Base-by-base conservation (phyloP, 352 stramenopile genomes). In the Phytophthora hybrid region DNA sequence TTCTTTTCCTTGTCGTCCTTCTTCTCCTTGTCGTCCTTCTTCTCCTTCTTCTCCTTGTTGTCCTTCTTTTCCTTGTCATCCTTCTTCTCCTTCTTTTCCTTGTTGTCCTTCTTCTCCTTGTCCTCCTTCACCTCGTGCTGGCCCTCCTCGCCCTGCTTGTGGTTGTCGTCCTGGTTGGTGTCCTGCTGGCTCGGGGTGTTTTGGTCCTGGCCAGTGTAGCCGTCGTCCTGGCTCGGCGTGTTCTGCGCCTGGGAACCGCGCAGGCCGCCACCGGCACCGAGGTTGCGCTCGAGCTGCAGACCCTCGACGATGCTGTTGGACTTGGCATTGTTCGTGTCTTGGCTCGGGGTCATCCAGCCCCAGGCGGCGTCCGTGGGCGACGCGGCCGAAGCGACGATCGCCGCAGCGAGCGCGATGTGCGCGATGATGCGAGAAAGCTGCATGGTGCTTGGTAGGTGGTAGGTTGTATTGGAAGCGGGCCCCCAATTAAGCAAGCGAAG, bases 341-440 rank as follows among this genome's bases (percentile, higher is more conserved):
- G 10, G 10, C 37, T 44, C 37, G 3, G 37, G 37, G 37, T 59
- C 59, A 49, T 59, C 46, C 57, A 31, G n/a, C 59, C 47, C 16
- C 41, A 16, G 14, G 26, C 46, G 26, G 59, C 59, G 46, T 66
- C n/a, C 23, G 47, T 66, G 46, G 59, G 47, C 18, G 26, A 47
- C 29, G 59, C 59, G 11, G 59, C 39, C 21, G 47, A 58, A 23
- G 59, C 59, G 14, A 66, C 47, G 32, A 66, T 32, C 11, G 39
- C 47, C 26, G 47, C 47, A 29, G 29, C 51, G 16, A 66, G 37
- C 37, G 37, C 37, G 37, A 44, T 44, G 11, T 44, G 47, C 11
- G 59, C 59, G 59, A 66, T 66, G 59, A 66, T 49, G 59, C 57
- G 18, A 13, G 59, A 66, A 56, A 66, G 31, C 31, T 66, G 57